Conservation (phyloP, 169 alveolate species). For the Toxoplasma gondii region DNA sequence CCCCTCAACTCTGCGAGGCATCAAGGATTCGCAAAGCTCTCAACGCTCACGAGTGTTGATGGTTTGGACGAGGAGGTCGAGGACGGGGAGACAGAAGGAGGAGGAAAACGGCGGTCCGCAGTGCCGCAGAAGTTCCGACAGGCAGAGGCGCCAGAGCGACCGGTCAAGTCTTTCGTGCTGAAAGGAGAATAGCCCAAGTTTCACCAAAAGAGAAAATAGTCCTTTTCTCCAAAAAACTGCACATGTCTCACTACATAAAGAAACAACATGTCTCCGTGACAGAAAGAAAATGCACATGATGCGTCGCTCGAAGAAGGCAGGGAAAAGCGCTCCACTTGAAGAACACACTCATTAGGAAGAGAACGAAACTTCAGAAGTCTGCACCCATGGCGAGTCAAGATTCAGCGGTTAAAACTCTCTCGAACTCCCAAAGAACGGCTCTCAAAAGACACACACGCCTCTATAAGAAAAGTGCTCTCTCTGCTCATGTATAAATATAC, state of each 20-base stretch:
- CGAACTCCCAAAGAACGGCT: too few species aligned
- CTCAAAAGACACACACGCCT: too few species aligned
- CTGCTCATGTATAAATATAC: not conserved
- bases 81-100: constrained; percentile 14
- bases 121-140: constrained; percentile 43
- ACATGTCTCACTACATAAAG: too few species aligned
- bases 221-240: not conserved
- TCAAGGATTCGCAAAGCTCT: too few species aligned
- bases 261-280: not conserved
- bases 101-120: constrained; percentile 50
- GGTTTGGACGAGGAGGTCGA: not conserved
- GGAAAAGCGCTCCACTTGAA: too few species aligned
- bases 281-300: not conserved
- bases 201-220: not conserved
- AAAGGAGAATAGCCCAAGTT: not conserved
- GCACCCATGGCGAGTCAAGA: too few species aligned
- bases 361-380: too few species aligned
- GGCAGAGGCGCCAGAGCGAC: constrained; percentile 31
- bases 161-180: constrained; percentile 33
- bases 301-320: not conserved
- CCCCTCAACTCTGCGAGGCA: too few species aligned
- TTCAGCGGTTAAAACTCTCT: too few species aligned
- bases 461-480: too few species aligned
- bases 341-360: too few species aligned
- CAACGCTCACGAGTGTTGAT: not conserved